A percentile compares a stretch with the other conserved stretches of the same genome.
phyloP scores from a whole-genome alignment of 2,329 filamentous ascomycete genomes.

The Colletotrichum sp. region DNA sequence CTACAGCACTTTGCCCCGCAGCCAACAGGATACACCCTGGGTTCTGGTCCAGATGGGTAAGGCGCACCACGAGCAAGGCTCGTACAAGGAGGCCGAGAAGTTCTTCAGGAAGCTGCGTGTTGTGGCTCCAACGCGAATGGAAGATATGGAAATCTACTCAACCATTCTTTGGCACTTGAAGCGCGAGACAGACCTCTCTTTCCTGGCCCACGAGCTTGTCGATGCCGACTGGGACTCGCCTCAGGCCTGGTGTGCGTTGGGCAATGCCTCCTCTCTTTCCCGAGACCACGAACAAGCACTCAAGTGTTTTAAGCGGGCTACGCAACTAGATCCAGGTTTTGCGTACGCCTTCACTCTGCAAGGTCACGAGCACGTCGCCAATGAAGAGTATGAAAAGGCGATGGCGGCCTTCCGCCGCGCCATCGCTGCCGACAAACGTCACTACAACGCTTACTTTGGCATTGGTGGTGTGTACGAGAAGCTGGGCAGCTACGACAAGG shows the following conservation, averaged over 20 bases:
- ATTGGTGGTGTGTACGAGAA: constrained; percentile 85
- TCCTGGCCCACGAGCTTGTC: constrained; percentile 87
- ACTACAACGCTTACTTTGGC: constrained; percentile 99
- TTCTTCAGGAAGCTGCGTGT: constrained; percentile 82
- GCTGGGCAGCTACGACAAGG: constrained; percentile 88
- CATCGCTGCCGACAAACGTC: constrained; percentile 83
- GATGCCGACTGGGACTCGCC: constrained; percentile 88
- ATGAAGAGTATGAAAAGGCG: constrained; percentile 97
- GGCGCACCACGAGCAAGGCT: constrained; percentile 88
- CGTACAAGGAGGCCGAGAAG: constrained; percentile 86
- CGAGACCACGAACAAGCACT: constrained; percentile 94
- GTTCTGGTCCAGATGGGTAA: constrained; percentile 90
- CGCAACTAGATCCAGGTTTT: constrained; percentile 87
- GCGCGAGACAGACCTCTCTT: constrained; percentile 88
- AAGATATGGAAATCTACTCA: constrained; percentile 98
- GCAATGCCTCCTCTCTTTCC: constrained; percentile 92
- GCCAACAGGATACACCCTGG: constrained; percentile 91
- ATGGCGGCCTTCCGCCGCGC: constrained; percentile 85
- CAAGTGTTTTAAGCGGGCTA: constrained; percentile 92
- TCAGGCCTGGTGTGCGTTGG: constrained; percentile 94
- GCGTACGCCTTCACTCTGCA: constrained; percentile 96
- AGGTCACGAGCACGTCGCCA: constrained; percentile 93
- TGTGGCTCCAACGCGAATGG: constrained; percentile 79
- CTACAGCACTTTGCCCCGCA: constrained; percentile 72
- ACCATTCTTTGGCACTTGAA: constrained; percentile 99